phyloP scores from a whole-genome alignment of 192 early-diverging fungal species.

The Coemansia sp. region DNA sequence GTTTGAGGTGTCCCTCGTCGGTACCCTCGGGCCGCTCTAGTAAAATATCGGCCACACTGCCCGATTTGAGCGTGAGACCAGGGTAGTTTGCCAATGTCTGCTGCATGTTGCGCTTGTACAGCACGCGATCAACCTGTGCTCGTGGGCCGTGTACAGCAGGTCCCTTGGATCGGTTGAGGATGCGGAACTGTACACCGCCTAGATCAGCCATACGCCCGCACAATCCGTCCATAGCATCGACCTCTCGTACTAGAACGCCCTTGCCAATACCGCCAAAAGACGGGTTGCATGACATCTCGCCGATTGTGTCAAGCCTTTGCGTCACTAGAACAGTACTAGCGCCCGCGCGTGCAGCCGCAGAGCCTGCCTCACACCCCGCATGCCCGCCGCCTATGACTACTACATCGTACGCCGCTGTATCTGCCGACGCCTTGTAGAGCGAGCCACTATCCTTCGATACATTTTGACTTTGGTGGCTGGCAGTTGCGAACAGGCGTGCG shows the following conservation, averaged over 20 bases:
- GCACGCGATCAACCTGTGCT: slow-evolving; percentile 78
- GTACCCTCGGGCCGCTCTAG: slow-evolving; percentile 50
- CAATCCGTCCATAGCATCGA: slow-evolving; percentile 84
- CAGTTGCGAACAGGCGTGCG: not conserved
- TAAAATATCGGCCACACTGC: slow-evolving; percentile 74
- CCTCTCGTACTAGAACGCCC: slow-evolving; percentile 76
- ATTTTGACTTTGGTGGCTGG: not conserved
- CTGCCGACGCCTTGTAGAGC: slow-evolving; percentile 23
- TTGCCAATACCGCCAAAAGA: slow-evolving; percentile 87
- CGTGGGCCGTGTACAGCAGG: slow-evolving; percentile 83
- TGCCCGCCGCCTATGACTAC: slow-evolving; percentile 85
- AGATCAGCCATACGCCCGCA: slow-evolving; percentile 78
- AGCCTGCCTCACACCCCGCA: slow-evolving; percentile 81
- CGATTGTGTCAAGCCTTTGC: slow-evolving; percentile 75
- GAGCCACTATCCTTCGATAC: not conserved
- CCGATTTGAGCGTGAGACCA: slow-evolving; percentile 68
- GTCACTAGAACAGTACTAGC: slow-evolving; percentile 75
- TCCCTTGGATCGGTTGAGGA: slow-evolving; percentile 79
- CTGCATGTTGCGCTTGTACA: slow-evolving; percentile 79
- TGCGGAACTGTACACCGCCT: slow-evolving; percentile 80
- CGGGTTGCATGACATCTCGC: slow-evolving; percentile 89
- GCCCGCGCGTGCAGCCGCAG: slow-evolving; percentile 75
- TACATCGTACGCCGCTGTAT: slow-evolving; percentile 62
- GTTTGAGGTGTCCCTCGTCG: slow-evolving; percentile 22
- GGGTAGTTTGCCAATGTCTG: slow-evolving; percentile 63